Base-by-base conservation (phyloP, 768 basidiomycete species). In the Rhizopogon sp. region DNA sequence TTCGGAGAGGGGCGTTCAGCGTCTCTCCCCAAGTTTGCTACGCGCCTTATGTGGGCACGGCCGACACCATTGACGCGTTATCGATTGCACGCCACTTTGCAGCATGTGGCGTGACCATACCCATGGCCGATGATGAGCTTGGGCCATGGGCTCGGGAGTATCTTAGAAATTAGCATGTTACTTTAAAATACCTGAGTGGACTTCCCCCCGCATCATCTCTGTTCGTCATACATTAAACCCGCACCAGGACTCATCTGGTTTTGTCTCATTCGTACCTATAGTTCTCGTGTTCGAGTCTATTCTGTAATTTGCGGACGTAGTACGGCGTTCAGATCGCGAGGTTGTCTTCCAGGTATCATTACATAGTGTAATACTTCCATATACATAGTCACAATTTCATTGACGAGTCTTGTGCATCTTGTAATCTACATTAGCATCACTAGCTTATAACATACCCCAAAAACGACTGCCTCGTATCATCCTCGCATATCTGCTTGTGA, bases 11-110 rank as follows among this genome's bases (percentile, higher is more conserved):
- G 6, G 58, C 62, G 22, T 64, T 78, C 16, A 62, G 59, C 50
- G 67, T 77, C 58, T 70, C 74, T 50, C 66, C 71, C 16, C 61
- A 64, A 14, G 22, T 70, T 52, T 53, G 58, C 49, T 73, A 66
- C 49, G 60, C 56, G 56, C 65, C 72, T 3, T 76, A 70, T 55
- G 54, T 58, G 54, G 70, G 70, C 53, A 13, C 61, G 41, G 58
- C 64, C 39, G 68, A 70, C 22, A 4, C 54, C 20, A 58, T 76
- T 43, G 62, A 69, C 20, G 64, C 62, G 39, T 71, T 72, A 39
- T 64, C 57, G 52, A 55, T 79, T 54, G 74, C 68, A 43, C 70
- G 67, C 10, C 77, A 79, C 61, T 74, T 77, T 64, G 74, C 77
- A 5, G 55, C 63, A 1, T 74, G 74, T 55, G 77, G 77, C 5